These are phyloP conservation scores for Oxyria digyna DNA, from an alignment of 148 eudicot species.

Conservation along the genomic window DNA sequence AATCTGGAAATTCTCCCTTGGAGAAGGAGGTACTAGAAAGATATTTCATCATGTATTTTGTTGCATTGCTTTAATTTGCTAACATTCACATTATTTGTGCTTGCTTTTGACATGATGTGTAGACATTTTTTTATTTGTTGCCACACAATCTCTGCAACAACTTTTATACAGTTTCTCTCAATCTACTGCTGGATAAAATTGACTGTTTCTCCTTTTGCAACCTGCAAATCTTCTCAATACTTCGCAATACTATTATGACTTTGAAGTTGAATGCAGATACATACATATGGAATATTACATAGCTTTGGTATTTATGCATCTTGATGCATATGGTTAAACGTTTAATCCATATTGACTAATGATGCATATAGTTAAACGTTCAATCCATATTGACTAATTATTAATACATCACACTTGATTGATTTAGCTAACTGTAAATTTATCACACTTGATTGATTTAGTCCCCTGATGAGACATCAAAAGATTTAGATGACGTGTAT, in stretches of 20 bases:
- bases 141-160: not conserved
- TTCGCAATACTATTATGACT: not conserved
- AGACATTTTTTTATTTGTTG: not conserved
- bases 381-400: not conserved
- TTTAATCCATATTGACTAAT: not conserved
- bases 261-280: not conserved
- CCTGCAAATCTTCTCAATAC: not conserved
- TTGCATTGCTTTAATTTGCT: not conserved
- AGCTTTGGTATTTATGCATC: not conserved
- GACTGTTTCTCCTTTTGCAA: not conserved
- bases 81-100: no score
- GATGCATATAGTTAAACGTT: not conserved
- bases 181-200: not conserved
- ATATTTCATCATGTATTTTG: constrained; percentile 1
- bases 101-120: not conserved
- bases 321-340: not conserved
- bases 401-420: constrained; percentile 10
- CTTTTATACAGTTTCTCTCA: not conserved
- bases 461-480: constrained; percentile 26
- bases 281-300: not conserved
- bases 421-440: constrained; percentile 34
- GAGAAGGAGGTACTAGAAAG: constrained; percentile 13
- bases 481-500: constrained; percentile 34
- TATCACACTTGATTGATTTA: constrained; percentile 18
- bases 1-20: constrained; percentile 9